A percentile compares a stretch with the other conserved stretches of the same genome.
These are phyloP conservation scores for Bidens hawaiensis DNA, from an alignment of 140 eudicot species.

Conservation along the genomic window DNA sequence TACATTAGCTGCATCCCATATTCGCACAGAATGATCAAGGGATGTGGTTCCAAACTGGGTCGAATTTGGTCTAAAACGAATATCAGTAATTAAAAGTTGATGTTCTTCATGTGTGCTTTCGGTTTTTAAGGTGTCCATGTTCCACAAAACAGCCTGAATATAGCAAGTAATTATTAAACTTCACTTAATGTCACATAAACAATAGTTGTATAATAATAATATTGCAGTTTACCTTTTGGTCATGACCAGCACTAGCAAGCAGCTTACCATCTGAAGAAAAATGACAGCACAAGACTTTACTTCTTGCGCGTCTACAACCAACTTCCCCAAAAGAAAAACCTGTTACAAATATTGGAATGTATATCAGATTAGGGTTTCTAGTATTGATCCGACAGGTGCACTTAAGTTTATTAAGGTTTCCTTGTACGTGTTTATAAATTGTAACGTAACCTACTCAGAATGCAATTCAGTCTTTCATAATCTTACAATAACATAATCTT, in stretches of 20 bases:
- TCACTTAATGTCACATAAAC: neutral
- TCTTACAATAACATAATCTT: too few relatives aligned
- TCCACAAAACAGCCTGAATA: constrained; percentile 73
- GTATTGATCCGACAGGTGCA: too few relatives aligned
- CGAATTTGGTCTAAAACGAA: constrained; percentile 79
- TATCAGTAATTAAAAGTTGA: constrained; percentile 60
- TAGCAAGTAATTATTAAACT: constrained; percentile 9
- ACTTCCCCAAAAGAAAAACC: constrained; percentile 92
- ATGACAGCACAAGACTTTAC: constrained; percentile 91
- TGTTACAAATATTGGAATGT: constrained; percentile 16
- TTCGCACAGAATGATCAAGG: constrained; percentile 63
- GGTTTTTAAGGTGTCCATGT: constrained; percentile 75
- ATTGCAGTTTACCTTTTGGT: constrained; percentile 61
- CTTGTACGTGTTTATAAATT: too few relatives aligned
- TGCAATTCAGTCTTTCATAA: too few relatives aligned
- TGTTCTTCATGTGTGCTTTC: constrained; percentile 85
- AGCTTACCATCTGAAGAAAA: constrained; percentile 96
- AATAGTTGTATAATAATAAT: neutral
- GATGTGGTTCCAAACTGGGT: constrained; percentile 80
- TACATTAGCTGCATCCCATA: constrained; percentile 97
- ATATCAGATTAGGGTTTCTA: too few relatives aligned
- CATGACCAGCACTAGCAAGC: constrained; percentile 98
- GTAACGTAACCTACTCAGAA: too few relatives aligned
- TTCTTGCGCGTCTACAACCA: constrained; percentile 82
- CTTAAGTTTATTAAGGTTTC: too few relatives aligned